Evolutionary conservation across 169 alveolate species (phyloP).

Genomic region (Plasmodium adleri): DNA sequence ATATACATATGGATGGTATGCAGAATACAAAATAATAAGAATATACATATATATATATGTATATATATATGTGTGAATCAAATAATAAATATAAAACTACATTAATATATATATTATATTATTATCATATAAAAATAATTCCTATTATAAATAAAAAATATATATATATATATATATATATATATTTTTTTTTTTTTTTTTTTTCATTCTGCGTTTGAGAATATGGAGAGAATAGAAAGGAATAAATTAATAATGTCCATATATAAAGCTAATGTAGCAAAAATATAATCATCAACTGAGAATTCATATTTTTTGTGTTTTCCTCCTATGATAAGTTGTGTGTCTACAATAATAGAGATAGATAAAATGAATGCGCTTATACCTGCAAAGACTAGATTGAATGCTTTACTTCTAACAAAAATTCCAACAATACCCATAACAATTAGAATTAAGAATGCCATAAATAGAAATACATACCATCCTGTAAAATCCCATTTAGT

Average conservation of each 20-base stretch:
- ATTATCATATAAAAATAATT: too few relatives aligned
- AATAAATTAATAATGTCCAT: conserved; percentile 91
- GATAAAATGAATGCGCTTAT: conserved; percentile 89
- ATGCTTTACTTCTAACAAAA: conserved; percentile 53
- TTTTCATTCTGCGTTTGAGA: conserved; percentile 39
- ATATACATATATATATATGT: too few relatives aligned
- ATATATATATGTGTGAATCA: too few relatives aligned
- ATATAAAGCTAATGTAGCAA: conserved; percentile 92
- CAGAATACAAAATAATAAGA: too few relatives aligned
- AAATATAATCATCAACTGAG: conserved; percentile 93
- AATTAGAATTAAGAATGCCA: conserved; percentile 75
- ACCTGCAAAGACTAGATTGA: conserved; percentile 78
- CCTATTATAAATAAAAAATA: too few relatives aligned
- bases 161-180: too few relatives aligned
- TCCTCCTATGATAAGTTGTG: conserved; percentile 94
- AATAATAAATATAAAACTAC: too few relatives aligned
- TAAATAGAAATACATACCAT: conserved; percentile 77
- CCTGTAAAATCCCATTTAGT: conserved; percentile 89
- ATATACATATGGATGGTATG: too few relatives aligned
- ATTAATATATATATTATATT: too few relatives aligned
- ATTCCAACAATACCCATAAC: conserved; percentile 76
- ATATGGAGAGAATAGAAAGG: conserved; percentile 84
- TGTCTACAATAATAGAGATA: conserved; percentile 90
- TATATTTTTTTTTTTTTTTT: too few relatives aligned
- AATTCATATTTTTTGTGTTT: conserved; percentile 90